Evolutionary conservation across 345 rosid species (phyloP).

Genomic region (Lumnitzera littorea): DNA sequence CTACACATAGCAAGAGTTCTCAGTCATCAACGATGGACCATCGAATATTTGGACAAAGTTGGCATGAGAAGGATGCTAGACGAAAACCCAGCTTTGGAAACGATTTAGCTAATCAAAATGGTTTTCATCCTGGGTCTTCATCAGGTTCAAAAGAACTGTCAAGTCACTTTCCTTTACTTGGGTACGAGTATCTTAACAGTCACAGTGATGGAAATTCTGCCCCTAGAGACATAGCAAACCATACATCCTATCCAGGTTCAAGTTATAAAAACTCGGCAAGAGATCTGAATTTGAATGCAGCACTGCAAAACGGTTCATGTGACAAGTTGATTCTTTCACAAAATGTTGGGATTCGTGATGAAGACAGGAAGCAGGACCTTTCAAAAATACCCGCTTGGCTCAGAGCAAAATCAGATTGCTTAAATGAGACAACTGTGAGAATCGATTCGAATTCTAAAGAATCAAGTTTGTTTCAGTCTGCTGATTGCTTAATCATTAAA

Average conservation of each 20-base stretch:
- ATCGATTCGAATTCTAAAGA: slow-evolving; percentile 35
- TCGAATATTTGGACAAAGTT: slow-evolving; percentile 44
- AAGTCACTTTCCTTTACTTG: slow-evolving; percentile 16
- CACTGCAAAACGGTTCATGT: slow-evolving; percentile 30
- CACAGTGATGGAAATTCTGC: neutral
- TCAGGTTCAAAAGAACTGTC: slow-evolving; percentile 9
- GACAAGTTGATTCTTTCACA: slow-evolving; percentile 17
- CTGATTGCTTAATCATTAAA: slow-evolving; percentile 22
- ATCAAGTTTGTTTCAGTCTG: slow-evolving; percentile 25
- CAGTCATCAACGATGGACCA: slow-evolving; percentile 40
- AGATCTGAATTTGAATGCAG: slow-evolving; percentile 43
- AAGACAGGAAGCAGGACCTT: slow-evolving; percentile 38
- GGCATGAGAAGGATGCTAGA: slow-evolving; percentile 38
- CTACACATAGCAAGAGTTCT: slow-evolving; percentile 33
- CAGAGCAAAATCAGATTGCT: slow-evolving; percentile 30
- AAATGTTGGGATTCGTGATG: slow-evolving; percentile 28
- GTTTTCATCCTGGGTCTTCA: slow-evolving; percentile 17
- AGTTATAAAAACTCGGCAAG: slow-evolving; percentile 23
- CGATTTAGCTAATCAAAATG: slow-evolving; percentile 40
- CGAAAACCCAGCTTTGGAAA: slow-evolving; percentile 36
- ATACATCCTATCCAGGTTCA: slow-evolving; percentile 15
- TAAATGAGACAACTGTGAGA: slow-evolving; percentile 27
- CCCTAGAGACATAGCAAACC: neutral
- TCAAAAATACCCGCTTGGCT: slow-evolving; percentile 59
- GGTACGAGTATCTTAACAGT: slow-evolving; percentile 16